Conservation (phyloP, 208 protist species). For the Trypanosoma congolense region DNA sequence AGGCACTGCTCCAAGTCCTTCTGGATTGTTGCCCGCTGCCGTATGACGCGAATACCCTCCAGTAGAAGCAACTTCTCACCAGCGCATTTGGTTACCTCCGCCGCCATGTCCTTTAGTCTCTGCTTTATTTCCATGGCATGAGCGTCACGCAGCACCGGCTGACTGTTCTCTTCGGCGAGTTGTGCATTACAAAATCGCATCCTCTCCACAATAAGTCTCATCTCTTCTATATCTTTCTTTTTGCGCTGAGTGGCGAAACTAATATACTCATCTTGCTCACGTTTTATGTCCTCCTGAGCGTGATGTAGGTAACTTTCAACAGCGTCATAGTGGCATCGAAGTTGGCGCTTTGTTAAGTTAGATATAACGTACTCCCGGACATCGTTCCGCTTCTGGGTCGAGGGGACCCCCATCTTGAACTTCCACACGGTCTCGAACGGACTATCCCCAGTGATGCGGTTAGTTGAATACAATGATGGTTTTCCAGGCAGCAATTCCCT, state of each 20-base stretch:
- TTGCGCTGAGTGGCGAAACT: slow-evolving; percentile 14
- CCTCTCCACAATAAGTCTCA: slow-evolving; percentile 33
- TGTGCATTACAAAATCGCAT: slow-evolving; percentile 32
- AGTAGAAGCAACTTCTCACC: slow-evolving; percentile 39
- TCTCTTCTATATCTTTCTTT: slow-evolving; percentile 26
- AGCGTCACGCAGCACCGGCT: slow-evolving; percentile 61
- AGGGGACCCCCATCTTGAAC: not conserved
- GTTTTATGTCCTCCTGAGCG: slow-evolving; percentile 27
- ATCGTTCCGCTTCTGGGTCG: not conserved
- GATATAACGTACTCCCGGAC: slow-evolving; percentile 30
- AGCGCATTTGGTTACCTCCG: slow-evolving; percentile 34
- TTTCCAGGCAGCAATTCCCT: not conserved
- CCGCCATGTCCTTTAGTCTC: slow-evolving; percentile 47
- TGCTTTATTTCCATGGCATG: slow-evolving; percentile 59
- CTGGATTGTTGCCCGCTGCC: slow-evolving; percentile 54
- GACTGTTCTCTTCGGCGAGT: slow-evolving; percentile 62
- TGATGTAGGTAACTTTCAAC: slow-evolving; percentile 36
- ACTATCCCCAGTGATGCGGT: not conserved
- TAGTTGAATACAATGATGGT: no score
- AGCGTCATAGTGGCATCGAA: slow-evolving; percentile 23
- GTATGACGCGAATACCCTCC: slow-evolving; percentile 39
- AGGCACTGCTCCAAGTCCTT: slow-evolving; percentile 59
- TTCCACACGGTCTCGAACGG: not conserved
- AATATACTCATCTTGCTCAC: slow-evolving; percentile 29
- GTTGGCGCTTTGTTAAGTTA: slow-evolving; percentile 27